Percentiles rank a stretch among this genome's conserved stretches.
Conservation (phyloP, 1,139 yeast genomes). For the Candida tropicalis region DNA sequence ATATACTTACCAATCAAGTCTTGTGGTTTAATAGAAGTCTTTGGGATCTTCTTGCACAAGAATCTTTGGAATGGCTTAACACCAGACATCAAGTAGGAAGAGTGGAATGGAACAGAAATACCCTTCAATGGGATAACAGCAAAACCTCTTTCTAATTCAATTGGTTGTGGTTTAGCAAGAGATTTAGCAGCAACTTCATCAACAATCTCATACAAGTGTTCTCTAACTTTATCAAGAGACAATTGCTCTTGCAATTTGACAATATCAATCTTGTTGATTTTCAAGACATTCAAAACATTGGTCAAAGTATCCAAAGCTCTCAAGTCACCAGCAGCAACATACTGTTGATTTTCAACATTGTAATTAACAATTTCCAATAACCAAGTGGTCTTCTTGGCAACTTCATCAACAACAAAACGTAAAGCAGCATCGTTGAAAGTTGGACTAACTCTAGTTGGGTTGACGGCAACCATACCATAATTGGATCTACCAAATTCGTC, state of each 20-base stretch:
- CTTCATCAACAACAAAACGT: conserved; percentile 91
- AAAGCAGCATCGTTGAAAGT: conserved; percentile 93
- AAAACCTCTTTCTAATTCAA: conserved; percentile 95
- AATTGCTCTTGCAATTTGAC: conserved; percentile 81
- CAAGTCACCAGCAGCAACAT: conserved; percentile 97
- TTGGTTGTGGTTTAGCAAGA: conserved; percentile 89
- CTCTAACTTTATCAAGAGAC: conserved; percentile 85
- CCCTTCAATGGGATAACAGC: conserved; percentile 99
- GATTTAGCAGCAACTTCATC: conserved; percentile 82
- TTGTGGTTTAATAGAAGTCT: conserved; percentile 92
- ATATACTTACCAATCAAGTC: conserved; percentile 92
- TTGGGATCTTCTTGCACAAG: conserved; percentile 92
- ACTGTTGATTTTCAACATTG: conserved; percentile 97
- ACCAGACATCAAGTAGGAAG: conserved; percentile 95
- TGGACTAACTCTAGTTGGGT: conserved; percentile 89
- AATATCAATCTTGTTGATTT: conserved; percentile 91
- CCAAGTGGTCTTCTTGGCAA: conserved; percentile 84
- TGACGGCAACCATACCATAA: conserved; percentile 98
- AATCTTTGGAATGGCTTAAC: conserved; percentile 99
- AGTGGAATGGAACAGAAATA: conserved; percentile 98
- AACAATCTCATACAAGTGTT: conserved; percentile 84
- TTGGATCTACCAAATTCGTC: conserved; percentile 93
- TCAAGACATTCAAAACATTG: conserved; percentile 89
- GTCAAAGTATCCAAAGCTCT: conserved; percentile 92
- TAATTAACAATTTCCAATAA: conserved; percentile 96